Evolutionary conservation across 345 rosid genomes (phyloP), one percentile per base, ranked within the genome.

Genomic region (Bruguiera gymnorhiza): DNA sequence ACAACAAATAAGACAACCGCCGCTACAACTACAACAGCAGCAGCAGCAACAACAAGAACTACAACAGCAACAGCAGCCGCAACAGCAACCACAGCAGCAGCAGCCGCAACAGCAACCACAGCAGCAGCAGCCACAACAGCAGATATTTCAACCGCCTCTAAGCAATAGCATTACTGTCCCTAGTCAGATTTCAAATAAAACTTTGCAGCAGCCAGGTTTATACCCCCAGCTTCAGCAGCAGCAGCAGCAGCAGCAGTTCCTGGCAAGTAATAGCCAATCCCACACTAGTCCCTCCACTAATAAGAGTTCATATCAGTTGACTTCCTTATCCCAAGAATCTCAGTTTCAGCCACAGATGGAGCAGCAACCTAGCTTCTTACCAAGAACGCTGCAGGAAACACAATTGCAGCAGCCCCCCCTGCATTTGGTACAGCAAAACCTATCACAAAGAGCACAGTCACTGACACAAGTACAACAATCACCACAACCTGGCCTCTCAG

Each of bases 321-420:
- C 85, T 20, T 78, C 89, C n/a, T 75, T 84, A 68, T 82, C 89
- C 4, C 90, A 85, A 80, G 98, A 93, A 36, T 26, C 81, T 4
- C 87, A 84, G 73, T 75, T 84, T 72, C 86, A 79, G 71, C 89
- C 76, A 74, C 90, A 81, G 76, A 78, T 79, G 64, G 98, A 90
- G 72, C 93, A 87, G 61, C 90, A 88, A 53, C 67, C 91, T 71
- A 77, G 77, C 80, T 83, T 81, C 62, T 66, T 78, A 51, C 86
- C 83, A 73, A 87, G 85, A 74, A 86, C 80, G 4, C 88, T 79
- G 76, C 97, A 81, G 71, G 96, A 88, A 81, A 65, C 92, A 68
- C 88, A 80, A 66, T 43, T 78, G 74, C 96, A 85, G 59, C 94
- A 83, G 63, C 69, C 90, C 57, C 71, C 89, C 13, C 52, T 83